Base-by-base conservation (phyloP, 2,329 filamentous ascomycete species). In the Stemphylium lycopersici region DNA sequence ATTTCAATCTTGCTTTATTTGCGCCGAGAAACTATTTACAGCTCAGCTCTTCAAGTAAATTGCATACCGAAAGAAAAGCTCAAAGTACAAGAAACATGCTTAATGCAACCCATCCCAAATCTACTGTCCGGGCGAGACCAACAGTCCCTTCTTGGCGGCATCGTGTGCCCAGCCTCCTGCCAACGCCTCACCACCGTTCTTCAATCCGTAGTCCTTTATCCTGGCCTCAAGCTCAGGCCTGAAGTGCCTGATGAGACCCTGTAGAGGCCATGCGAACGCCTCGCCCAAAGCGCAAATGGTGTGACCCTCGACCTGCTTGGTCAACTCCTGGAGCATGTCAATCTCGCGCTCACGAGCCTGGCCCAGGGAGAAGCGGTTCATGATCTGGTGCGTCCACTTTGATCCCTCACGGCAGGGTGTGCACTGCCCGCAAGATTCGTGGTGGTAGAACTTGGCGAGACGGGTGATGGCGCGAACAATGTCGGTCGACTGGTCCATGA, bases 311-410 rank as follows among this genome's bases (percentile, higher is more conserved):
- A 99, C 95, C 81, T 99, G 95, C 85, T 99, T 99, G 61, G 95
- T 99, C 67, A 99, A 81, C 83, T 99, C 95, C 81, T 97, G 95
- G 65, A 99, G 85, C 95, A 99, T 99, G 77, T 99, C 95, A 76
- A 99, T 99, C 80, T 99, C 95, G 58, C 95, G 85, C 77, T 89
- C 87, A 59, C 90, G 87, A 56, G 90, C 95, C 78, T 91, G 87
- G 55, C 95, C 95, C 77, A 90, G 90, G 83, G 96, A 92, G 69
- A 99, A 96, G 52, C 95, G 89, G 78, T 90, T 83, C 95, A 99
- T 98, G 78, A 99, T 98, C 83, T 99, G 93, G 79, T 96, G 90
- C 10, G 93, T 97, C 95, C 95, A 99, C 82, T 96, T 97, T 83
- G 90, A 96, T 64, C 95, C 95, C 81, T 99, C 95, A 75, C 95